A percentile compares a stretch with the other conserved stretches of the same genome.
Evolutionary conservation across 345 rosid genomes (phyloP).

Genomic region (Gossypium bickii): DNA sequence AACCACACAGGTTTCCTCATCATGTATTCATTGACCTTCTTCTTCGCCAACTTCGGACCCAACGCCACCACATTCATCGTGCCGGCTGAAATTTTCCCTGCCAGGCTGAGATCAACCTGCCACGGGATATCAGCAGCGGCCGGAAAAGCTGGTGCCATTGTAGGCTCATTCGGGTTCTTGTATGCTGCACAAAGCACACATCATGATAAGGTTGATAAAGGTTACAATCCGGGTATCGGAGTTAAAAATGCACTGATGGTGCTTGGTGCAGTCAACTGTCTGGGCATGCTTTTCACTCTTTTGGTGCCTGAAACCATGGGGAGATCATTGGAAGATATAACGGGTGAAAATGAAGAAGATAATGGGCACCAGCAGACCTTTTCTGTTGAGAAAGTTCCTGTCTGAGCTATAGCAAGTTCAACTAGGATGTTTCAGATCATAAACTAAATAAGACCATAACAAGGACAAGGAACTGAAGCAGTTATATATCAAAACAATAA

Average conservation of each 20-base stretch:
- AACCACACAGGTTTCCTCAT: constrained; percentile 36
- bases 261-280: constrained; percentile 36
- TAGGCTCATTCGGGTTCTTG: constrained; percentile 49
- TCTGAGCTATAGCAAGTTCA: not conserved
- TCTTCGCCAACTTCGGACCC: constrained; percentile 56
- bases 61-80: constrained; percentile 55
- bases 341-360: constrained; percentile 38
- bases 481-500: not conserved
- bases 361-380: not conserved
- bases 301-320: constrained; percentile 53
- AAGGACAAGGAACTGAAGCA: not conserved
- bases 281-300: constrained; percentile 42
- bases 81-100: constrained; percentile 51
- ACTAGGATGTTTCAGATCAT: not conserved
- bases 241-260: constrained; percentile 40
- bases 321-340: constrained; percentile 46
- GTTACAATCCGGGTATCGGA: constrained; percentile 53
- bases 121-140: constrained; percentile 57
- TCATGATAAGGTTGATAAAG: constrained; percentile 22
- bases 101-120: constrained; percentile 52
- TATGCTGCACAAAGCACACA: constrained; percentile 37
- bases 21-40: constrained; percentile 43
- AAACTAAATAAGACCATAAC: not conserved
- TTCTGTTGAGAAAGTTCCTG: not conserved
- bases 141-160: constrained; percentile 49